Base-by-base conservation (phyloP, 1,284 basidiomycete species). In the Cutaneotrichosporon arboriforme region DNA sequence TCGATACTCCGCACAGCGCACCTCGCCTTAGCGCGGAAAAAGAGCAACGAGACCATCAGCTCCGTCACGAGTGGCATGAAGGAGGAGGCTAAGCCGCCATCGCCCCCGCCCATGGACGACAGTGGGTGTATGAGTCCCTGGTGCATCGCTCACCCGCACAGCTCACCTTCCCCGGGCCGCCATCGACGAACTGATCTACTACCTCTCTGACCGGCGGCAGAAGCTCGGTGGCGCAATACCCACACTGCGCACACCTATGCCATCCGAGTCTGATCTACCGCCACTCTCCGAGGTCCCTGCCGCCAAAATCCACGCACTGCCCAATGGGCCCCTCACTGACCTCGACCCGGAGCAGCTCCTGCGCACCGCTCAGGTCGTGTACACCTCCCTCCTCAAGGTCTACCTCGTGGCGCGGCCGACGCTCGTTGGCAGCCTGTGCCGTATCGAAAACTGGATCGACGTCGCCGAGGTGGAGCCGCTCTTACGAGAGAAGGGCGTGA, bases 371-470 rank as follows among this genome's bases (percentile, higher is more conserved):
- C 92, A 96, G 74, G 84, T 97, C 18, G 88, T 97, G 18, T 92
- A 98, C 69, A 98, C 96, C 0, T 91, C 89, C 8, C 76, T 98
- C 59, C 93, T 98, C 77, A 96, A 96, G 75, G 86, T 87, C 9
- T 97, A 96, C 71, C 77, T 98, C 18, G 79, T 88, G 35, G 86
- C 87, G 26, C 81, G 88, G 52, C 92, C 94, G 0, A 83, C 81
- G 9, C 77, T 98, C 54, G 78, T 98, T 4, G 91, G 90, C 0
- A 84, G 90, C 21, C 74, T 98, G 40, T 97, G 94, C 73, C 81
- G 96, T 36, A 79, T 94, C 37, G 84, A 89, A 18, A 97, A 97
- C 73, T 98, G 92, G 90, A 97, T 93, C 74, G 91, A 97, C 67
- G 91, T 97, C 0, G 84, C 85, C 1, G 90, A 97, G 68, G 90